phyloP scores from a whole-genome alignment of 768 basidiomycete genomes.

The Tulasnella sp. region DNA sequence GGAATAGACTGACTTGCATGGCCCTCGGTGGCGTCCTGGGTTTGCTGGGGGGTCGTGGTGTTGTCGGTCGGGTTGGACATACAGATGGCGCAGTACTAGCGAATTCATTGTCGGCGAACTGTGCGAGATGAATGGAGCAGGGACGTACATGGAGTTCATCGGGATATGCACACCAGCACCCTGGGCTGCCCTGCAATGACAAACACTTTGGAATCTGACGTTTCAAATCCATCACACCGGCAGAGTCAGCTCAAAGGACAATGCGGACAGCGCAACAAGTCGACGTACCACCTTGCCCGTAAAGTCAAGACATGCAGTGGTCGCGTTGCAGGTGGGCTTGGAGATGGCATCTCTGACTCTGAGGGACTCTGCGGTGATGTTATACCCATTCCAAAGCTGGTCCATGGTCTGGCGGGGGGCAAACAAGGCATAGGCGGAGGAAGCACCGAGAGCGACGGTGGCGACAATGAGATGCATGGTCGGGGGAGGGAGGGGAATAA shows the following conservation, averaged over 20 bases:
- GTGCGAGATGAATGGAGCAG: neutral
- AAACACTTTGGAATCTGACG: conserved; percentile 6
- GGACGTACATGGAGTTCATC: conserved; percentile 6
- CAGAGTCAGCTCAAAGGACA: neutral
- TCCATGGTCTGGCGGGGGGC: too few species aligned
- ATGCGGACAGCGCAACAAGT: neutral
- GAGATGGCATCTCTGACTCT: neutral
- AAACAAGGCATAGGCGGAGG: too few species aligned
- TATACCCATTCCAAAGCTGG: neutral
- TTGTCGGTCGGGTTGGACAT: conserved; percentile 12
- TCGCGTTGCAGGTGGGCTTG: conserved; percentile 3
- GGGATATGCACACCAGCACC: conserved; percentile 2
- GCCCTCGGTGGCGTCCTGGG: neutral
- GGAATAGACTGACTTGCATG: neutral
- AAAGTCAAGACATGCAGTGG: neutral
- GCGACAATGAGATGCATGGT: too few species aligned
- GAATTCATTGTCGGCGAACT: neutral
- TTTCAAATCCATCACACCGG: too few species aligned
- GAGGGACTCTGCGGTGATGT: conserved; percentile 1
- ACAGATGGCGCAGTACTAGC: conserved; percentile 10
- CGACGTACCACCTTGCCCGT: neutral
- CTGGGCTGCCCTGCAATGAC: neutral
- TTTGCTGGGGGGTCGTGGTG: neutral
- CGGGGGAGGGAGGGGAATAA: too few species aligned
- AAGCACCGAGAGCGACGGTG: too few species aligned